Percentiles rank a stretch among this genome's conserved stretches.
These are phyloP conservation scores for Calophaca sinica DNA, from an alignment of 306 rosid genomes.

Conservation along the genomic window DNA sequence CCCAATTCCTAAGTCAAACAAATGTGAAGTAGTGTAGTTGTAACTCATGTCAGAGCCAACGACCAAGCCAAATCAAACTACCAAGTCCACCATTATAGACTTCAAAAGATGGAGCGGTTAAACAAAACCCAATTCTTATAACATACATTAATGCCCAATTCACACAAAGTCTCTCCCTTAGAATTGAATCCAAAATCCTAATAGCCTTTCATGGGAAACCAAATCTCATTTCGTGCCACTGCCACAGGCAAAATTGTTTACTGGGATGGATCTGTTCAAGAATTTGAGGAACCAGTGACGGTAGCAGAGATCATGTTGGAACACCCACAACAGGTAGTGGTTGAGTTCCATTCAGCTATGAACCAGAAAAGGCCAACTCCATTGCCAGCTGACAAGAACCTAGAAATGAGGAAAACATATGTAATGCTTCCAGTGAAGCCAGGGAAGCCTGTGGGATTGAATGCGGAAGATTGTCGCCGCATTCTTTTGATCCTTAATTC, in stretches of 20 bases:
- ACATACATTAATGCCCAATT: conserved; percentile 5
- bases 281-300: conserved; percentile 60
- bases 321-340: conserved; percentile 85
- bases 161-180: background rate
- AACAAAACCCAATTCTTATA: conserved; percentile 60
- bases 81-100: conserved; percentile 54
- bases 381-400: conserved; percentile 71
- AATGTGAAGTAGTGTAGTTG: conserved; percentile 28
- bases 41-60: conserved; percentile 41
- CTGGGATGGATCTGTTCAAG: conserved; percentile 70
- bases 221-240: conserved; percentile 36
- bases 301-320: conserved; percentile 92
- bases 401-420: conserved; percentile 63
- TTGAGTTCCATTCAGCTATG: conserved; percentile 65
- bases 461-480: conserved; percentile 61
- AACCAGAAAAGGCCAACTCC: conserved; percentile 60
- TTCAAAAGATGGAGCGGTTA: conserved; percentile 77
- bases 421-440: conserved; percentile 76
- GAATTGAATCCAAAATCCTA: background rate
- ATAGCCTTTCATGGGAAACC: conserved; percentile 66
- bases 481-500: conserved; percentile 50
- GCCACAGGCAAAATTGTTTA: conserved; percentile 58
- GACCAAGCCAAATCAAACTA: conserved; percentile 54
- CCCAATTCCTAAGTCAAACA: conserved; percentile 30
- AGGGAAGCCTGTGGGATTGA: conserved; percentile 68